Conservation (phyloP, 2,329 filamentous ascomycete genomes). For the Kalmusia sp. region DNA sequence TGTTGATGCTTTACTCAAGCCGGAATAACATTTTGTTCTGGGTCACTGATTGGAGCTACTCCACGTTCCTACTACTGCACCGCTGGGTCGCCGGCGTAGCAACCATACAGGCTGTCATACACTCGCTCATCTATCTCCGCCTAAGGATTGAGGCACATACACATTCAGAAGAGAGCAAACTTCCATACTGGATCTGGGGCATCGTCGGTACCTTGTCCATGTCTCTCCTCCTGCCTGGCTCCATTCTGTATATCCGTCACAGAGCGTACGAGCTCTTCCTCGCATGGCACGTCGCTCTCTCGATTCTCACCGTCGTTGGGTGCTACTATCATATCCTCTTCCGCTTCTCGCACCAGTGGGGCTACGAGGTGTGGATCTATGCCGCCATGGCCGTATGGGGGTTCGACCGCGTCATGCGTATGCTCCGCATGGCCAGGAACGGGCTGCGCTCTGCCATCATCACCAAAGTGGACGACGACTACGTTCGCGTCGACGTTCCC, state of each 20-base stretch:
- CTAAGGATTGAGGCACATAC: conserved; percentile 36
- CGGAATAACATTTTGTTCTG: conserved; percentile 60
- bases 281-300: conserved; percentile 50
- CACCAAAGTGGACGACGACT: conserved; percentile 31
- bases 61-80: conserved; percentile 59
- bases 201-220: conserved; percentile 20
- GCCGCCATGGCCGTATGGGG: conserved; percentile 52
- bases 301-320: conserved; percentile 52
- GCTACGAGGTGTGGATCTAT: conserved; percentile 57
- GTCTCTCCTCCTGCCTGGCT: conserved; percentile 12
- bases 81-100: conserved; percentile 47
- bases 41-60: conserved; percentile 58
- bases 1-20: conserved; percentile 54
- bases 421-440: conserved; percentile 45
- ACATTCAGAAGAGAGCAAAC: conserved; percentile 47
- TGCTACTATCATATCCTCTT: conserved; percentile 53
- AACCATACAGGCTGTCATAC: conserved; percentile 55
- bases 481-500: conserved; percentile 52
- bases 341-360: conserved; percentile 42
- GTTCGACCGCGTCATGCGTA: conserved; percentile 54
- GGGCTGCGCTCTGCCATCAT: conserved; percentile 47
- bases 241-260: conserved; percentile 14
- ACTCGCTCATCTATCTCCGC: conserved; percentile 53
- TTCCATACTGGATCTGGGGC: conserved; percentile 23
- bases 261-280: conserved; percentile 48